A percentile compares a stretch with the other conserved stretches of the same genome.
Evolutionary conservation across 495 filamentous ascomycete species (phyloP).

Genomic region (Margaritispora aquatica): DNA sequence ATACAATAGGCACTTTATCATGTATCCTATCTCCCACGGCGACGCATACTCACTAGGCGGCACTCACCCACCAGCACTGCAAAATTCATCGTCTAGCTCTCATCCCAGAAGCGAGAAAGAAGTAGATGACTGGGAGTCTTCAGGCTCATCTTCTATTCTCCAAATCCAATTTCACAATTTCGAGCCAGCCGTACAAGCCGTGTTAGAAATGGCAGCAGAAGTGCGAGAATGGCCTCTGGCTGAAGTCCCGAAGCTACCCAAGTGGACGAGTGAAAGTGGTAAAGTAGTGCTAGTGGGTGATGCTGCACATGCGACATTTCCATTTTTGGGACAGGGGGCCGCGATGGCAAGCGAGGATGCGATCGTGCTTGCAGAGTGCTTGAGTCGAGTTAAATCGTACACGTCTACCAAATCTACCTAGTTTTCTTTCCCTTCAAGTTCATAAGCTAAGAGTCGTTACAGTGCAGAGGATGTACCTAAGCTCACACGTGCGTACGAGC

Average conservation of each 20-base stretch:
- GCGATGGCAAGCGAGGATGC: slow-evolving; percentile 30
- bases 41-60: background rate
- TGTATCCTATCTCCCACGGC: background rate
- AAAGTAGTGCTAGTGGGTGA: slow-evolving; percentile 31
- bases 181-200: slow-evolving; percentile 31
- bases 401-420: background rate
- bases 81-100: background rate
- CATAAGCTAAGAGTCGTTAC: background rate
- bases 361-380: slow-evolving; percentile 21
- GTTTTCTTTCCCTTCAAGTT: background rate
- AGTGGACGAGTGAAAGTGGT: slow-evolving; percentile 46
- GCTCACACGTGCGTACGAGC: background rate
- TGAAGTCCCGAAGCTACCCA: slow-evolving; percentile 51
- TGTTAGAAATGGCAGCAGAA: background rate
- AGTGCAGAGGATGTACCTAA: background rate
- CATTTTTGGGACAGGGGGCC: slow-evolving; percentile 30
- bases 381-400: background rate
- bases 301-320: slow-evolving; percentile 41
- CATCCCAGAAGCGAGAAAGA: background rate
- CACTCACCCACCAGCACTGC: background rate
- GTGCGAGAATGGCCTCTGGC: slow-evolving; percentile 36
- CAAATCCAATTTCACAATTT: slow-evolving; percentile 29
- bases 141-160: background rate
- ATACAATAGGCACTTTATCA: background rate
- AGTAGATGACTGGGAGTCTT: background rate